Conservation (phyloP, 768 basidiomycete genomes). For the Pulveroboletus frians region DNA sequence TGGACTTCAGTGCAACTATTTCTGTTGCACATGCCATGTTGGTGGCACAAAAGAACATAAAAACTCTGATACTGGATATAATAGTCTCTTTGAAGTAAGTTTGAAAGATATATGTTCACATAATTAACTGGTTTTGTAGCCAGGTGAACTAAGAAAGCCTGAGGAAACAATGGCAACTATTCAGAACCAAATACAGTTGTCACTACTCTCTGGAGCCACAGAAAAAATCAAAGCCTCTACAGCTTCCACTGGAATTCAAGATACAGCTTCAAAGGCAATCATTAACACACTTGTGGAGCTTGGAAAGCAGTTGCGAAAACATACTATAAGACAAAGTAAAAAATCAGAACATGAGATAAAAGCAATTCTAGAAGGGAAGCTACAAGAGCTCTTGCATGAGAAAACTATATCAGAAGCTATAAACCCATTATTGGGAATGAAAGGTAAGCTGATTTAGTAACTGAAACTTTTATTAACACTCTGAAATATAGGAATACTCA, state of each 20-base stretch:
- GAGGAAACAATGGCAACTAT: not conserved
- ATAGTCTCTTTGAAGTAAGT: too few species aligned
- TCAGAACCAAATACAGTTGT: not conserved
- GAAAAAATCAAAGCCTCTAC: too few species aligned
- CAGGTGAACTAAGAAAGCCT: too few species aligned
- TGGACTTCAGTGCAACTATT: too few species aligned
- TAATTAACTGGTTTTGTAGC: too few species aligned
- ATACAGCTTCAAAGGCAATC: not conserved
- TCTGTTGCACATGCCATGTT: too few species aligned
- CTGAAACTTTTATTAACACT: too few species aligned
- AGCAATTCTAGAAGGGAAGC: not conserved
- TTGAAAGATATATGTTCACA: too few species aligned
- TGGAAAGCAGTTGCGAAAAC: slow-evolving; percentile 1
- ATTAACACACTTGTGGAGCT: not conserved
- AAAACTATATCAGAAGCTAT: not conserved
- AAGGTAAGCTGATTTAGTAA: not conserved
- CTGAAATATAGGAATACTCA: slow-evolving; percentile 5
- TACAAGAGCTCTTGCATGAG: not conserved
- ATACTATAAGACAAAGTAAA: not conserved
- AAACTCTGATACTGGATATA: too few species aligned
- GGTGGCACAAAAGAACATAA: too few species aligned
- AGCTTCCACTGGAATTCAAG: not conserved
- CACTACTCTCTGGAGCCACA: not conserved
- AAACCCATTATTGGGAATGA: too few species aligned
- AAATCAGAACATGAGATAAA: not conserved